Evolutionary conservation across 345 rosid species (phyloP).

Genomic region (Moricandia arvensis): DNA sequence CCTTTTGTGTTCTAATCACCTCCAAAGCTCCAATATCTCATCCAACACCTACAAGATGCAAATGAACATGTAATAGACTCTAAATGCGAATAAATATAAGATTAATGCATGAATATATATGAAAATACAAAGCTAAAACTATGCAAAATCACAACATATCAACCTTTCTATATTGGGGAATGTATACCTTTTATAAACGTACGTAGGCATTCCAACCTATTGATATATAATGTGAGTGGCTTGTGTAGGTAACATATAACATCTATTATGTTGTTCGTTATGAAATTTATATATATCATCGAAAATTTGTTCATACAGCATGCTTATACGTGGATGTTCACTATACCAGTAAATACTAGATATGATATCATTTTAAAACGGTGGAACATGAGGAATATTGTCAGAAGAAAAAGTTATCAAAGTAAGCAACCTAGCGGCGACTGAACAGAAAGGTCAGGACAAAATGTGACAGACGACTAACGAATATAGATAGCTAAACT

Average conservation of each 20-base stretch:
- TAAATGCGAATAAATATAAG: too few relatives aligned
- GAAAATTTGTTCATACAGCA: background rate
- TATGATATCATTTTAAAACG: background rate
- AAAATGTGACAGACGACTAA: conserved; percentile 7
- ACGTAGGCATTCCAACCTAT: background rate
- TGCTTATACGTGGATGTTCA: background rate
- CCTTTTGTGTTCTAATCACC: too few relatives aligned
- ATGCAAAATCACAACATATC: too few relatives aligned
- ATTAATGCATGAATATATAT: too few relatives aligned
- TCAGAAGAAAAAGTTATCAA: background rate
- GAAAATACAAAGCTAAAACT: too few relatives aligned
- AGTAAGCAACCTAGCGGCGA: background rate
- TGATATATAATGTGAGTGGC: background rate
- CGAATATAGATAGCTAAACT: background rate
- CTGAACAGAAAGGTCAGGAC: background rate
- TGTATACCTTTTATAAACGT: background rate
- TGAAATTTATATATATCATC: too few relatives aligned
- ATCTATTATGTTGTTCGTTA: too few relatives aligned
- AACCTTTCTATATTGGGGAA: background rate
- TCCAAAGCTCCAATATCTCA: too few relatives aligned
- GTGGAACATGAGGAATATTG: background rate
- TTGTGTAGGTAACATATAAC: background rate
- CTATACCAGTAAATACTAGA: background rate
- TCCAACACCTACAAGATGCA: too few relatives aligned
- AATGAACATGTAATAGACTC: too few relatives aligned